Evolutionary conservation across 768 basidiomycete genomes (phyloP).

Genomic region (Pleurotus sapidus): DNA sequence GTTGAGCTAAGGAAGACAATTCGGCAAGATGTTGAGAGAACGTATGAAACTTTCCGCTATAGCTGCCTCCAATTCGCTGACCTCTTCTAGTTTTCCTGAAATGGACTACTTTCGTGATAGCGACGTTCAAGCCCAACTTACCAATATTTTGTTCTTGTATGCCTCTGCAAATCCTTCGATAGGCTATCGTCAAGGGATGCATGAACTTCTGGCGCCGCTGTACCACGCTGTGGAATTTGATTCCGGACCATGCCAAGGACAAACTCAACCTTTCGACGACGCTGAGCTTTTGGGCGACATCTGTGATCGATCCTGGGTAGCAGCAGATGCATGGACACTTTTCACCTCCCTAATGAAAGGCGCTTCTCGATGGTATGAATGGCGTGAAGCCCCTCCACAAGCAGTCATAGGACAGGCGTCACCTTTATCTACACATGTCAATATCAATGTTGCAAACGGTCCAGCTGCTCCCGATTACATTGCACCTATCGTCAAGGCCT

Average conservation of each 20-base stretch:
- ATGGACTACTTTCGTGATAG: conserved; percentile 82
- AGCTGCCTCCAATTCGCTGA: conserved; percentile 7
- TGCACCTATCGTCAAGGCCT: conserved; percentile 83
- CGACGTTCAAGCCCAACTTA: conserved; percentile 74
- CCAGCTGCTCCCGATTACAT: conserved; percentile 61
- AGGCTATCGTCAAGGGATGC: conserved; percentile 98
- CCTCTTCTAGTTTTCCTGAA: conserved; percentile 85
- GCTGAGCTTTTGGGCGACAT: conserved; percentile 49
- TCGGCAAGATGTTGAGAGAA: conserved; percentile 91
- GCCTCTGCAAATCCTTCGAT: conserved; percentile 75
- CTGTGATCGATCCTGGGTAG: conserved; percentile 66
- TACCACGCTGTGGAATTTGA: conserved; percentile 85
- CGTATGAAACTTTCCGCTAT: conserved; percentile 48
- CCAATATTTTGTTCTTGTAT: conserved; percentile 86
- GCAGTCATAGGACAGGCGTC: conserved; percentile 14
- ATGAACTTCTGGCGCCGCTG: conserved; percentile 88
- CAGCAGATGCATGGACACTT: conserved; percentile 86
- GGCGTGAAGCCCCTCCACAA: conserved; percentile 44
- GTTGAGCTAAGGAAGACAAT: conserved; percentile 89
- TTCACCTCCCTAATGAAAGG: conserved; percentile 79
- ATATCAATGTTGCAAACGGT: conserved; percentile 42
- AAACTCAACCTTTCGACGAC: conserved; percentile 21
- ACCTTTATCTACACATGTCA: conserved; percentile 40
- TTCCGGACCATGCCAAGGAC: conserved; percentile 42
- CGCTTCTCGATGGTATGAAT: conserved; percentile 77